Evolutionary conservation across 768 basidiomycete species (phyloP), one percentile per base, ranked within the genome.

Genomic region (Tephrocybe sp.): DNA sequence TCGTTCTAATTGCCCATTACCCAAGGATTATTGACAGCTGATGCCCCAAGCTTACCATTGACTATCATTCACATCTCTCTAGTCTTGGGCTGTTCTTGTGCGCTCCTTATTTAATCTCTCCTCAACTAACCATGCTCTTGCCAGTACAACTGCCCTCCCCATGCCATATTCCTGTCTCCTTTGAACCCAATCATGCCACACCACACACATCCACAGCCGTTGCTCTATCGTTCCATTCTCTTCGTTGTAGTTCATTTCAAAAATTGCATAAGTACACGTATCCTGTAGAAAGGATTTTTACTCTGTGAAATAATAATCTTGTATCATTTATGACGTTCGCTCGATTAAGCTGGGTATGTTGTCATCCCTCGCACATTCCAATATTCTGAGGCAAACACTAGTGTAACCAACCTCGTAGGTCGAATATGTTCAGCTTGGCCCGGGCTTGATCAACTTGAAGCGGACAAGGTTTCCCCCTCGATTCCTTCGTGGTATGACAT

Each of bases 11-110:
- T n/a, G n/a, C n/a, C n/a, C 18, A n/a, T n/a, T n/a, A 33, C 33
- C 21, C 19, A 71, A 68, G 69, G 69, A 31, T 67, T 71, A n/a
- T 49, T 63, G 21, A 22, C 34, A 15, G 19, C 54, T 24, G 43
- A 55, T 21, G 31, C 34, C n/a, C n/a, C n/a, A n/a, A n/a, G 10
- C 8, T 38, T 3, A 16, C n/a, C n/a, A 4, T 29, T 24, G 36
- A 25, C 30, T 15, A 21, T 22, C 30, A 21, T 22, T 44, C 31
- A 34, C 24, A 22, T 41, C 42, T 30, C 16, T 30, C 3, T 23
- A 15, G 9, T 23, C 30, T 8, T 34, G n/a, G 11, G n/a, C 33
- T 40, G 16, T 42, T 49, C 8, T 6, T 19, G 23, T 42, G 37
- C 31, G 24, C 30, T 15, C 12, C 27, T 22, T 23, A 30, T 42